These are phyloP conservation scores for Flueggea neowawraea DNA, from an alignment of 441 rosid species.

Conservation along the genomic window DNA sequence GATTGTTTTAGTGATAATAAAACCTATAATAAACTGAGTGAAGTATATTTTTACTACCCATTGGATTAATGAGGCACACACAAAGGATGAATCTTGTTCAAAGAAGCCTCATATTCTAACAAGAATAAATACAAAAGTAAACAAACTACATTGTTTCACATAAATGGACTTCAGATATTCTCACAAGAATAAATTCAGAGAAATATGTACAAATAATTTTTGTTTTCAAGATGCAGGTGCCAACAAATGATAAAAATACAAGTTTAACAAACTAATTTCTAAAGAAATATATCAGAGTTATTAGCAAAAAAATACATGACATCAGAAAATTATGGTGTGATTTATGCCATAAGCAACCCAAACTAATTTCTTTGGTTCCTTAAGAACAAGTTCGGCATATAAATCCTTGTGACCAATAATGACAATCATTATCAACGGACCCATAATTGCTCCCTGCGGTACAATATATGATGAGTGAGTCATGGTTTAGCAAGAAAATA, in stretches of 20 bases:
- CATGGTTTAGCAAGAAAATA: no score
- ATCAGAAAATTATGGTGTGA: no score
- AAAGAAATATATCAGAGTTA: no score
- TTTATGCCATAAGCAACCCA: no score
- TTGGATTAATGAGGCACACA: no score
- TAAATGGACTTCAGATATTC: constrained; percentile 4
- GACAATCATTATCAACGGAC: constrained; percentile 90
- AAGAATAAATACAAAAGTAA: constrained; percentile 6
- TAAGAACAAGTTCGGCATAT: constrained; percentile 75
- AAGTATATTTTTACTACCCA: no score
- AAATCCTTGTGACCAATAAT: constrained; percentile 88
- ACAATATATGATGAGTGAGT: no score
- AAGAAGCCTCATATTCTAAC: constrained; percentile 7
- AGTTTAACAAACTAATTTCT: background rate
- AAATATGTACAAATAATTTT: constrained; percentile 9
- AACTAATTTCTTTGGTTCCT: constrained; percentile 34
- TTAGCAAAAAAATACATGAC: no score
- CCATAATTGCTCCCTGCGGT: constrained; percentile 89
- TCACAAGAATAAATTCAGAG: constrained; percentile 8
- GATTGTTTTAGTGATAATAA: no score
- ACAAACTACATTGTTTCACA: background rate
- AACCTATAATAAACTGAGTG: no score
- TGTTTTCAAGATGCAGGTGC: constrained; percentile 1
- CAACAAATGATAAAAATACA: background rate
- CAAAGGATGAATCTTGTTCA: no score